Evolutionary conservation across 345 rosid genomes (phyloP).

Genomic region (Draba incana): DNA sequence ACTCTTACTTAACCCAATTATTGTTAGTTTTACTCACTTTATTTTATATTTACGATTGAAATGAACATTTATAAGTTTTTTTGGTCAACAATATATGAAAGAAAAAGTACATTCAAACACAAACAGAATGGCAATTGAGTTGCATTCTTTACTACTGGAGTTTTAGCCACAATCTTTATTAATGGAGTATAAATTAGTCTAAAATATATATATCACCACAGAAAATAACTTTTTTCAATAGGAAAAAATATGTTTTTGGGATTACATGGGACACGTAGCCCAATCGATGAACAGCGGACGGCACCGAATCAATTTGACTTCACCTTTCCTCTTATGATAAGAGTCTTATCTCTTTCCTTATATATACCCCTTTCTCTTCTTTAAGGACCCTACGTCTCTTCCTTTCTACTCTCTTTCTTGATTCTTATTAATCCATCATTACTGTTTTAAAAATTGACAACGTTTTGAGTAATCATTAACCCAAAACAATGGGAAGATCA

Average conservation of each 20-base stretch:
- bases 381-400: slow-evolving; percentile 36
- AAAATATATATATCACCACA: too few species aligned
- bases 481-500: slow-evolving; percentile 62
- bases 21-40: too few species aligned
- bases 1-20: too few species aligned
- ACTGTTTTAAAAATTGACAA: background rate
- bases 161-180: too few species aligned
- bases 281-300: slow-evolving; percentile 57
- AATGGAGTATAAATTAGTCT: too few species aligned
- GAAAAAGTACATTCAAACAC: too few species aligned
- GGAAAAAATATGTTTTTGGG: background rate
- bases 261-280: slow-evolving; percentile 71
- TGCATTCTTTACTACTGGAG: too few species aligned
- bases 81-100: too few species aligned
- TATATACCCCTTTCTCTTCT: slow-evolving; percentile 31
- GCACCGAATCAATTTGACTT: slow-evolving; percentile 89
- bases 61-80: too few species aligned
- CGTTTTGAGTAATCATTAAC: background rate
- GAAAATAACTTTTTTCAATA: too few species aligned
- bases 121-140: too few species aligned
- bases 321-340: slow-evolving; percentile 27
- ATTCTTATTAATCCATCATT: slow-evolving; percentile 23
- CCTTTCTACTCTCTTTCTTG: slow-evolving; percentile 18
- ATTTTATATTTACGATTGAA: too few species aligned
- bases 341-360: slow-evolving; percentile 27